Base-by-base conservation (phyloP, 805 yeast genomes). In the Monosporozyma aerobia region DNA sequence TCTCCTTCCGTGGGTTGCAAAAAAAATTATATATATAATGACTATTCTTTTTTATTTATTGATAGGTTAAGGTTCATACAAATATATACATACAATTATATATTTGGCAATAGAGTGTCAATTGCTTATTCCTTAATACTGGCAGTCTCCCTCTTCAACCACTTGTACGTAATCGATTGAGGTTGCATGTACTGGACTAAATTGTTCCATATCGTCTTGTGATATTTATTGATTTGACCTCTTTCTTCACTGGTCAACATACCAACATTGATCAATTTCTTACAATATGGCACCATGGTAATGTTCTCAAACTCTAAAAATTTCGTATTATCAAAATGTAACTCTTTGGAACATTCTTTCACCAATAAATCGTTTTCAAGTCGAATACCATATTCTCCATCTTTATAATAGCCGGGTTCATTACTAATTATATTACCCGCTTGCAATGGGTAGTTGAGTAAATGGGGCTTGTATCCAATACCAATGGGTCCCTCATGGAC, bases 401-500 rank as follows among this genome's bases (percentile, higher is more conserved):
- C 96, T 57, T 84, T 81, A 68, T 94, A 94, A 67, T 75, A 92
- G 0, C 99, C 99, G 0, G 99, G 99, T 68, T 94, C 99, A 69
- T 90, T 90, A 49, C 95, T 84, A 43, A 89, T 71, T 25, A 90
- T 77, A 59, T 84, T 87, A 5, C 97, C 97, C 13, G 74, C 73
- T 51, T 75, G 69, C 48, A 78, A 67, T 5, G 89, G 81, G 45
- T 76, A 77, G 9, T 78, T 73, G 35, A 73, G 70, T 27, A 78
- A 70, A 14, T 76, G 71, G 27, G 73, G 69, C 61, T 76, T 74
- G 63, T 67, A 73, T 54, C 85, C 87, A 54, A 94, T 81, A 14
- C 90, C 95, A 52, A 92, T 77, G 1, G 98, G 98, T 0, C 95
- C 94, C 63, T 95, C 97, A 67, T 94, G 99, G 16, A 94, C 98